These are phyloP conservation scores for Carex cristatella DNA, from an alignment of 176 grass and related monocot genomes.

Conservation along the genomic window DNA sequence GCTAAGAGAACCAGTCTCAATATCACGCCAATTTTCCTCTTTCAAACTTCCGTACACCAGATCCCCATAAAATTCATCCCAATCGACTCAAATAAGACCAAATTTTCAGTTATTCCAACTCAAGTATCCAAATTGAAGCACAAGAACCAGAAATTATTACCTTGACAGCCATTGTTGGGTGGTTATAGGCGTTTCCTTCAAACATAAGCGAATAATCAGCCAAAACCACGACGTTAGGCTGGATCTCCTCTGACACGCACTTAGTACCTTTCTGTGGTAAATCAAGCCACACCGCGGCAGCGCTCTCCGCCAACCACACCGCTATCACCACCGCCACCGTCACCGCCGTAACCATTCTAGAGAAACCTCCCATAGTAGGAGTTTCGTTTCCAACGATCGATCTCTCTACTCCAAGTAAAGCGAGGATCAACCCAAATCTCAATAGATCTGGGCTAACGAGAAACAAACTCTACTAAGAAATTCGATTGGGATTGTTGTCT, in stretches of 20 bases:
- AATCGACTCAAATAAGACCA: neutral
- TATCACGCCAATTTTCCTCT: neutral
- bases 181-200: conserved; percentile 41
- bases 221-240: conserved; percentile 80
- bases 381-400: neutral
- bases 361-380: neutral
- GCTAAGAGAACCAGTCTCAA: neutral
- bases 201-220: conserved; percentile 68
- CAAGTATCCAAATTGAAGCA: neutral
- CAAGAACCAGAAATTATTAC: neutral
- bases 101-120: neutral
- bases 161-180: conserved; percentile 65
- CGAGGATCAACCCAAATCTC: neutral
- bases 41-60: conserved; percentile 6
- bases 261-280: conserved; percentile 71
- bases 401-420: neutral
- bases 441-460: conserved; percentile 8
- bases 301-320: conserved; percentile 15
- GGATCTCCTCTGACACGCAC: conserved; percentile 98
- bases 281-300: conserved; percentile 68
- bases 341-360: conserved; percentile 11
- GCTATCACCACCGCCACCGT: conserved; percentile 2
- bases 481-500: neutral
- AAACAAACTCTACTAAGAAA: neutral
- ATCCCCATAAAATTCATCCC: neutral